Conservation (phyloP, 1,284 basidiomycete genomes). For the Malassezia japonica region DNA sequence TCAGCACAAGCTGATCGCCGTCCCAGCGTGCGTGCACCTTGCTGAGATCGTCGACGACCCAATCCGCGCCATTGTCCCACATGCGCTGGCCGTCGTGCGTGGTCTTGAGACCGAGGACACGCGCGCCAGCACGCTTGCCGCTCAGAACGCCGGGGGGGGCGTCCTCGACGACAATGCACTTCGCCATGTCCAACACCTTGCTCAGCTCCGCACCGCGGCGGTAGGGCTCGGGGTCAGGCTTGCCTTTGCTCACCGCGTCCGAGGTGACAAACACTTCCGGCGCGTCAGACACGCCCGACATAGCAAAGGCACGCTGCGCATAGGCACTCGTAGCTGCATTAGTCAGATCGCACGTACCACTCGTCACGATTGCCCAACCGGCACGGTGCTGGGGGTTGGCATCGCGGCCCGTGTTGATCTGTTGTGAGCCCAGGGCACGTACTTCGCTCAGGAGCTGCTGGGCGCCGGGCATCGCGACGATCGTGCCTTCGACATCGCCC, state of each 20-base stretch:
- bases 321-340: constrained; percentile 38
- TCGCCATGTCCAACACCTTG: constrained; percentile 20
- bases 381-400: constrained; percentile 16
- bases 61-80: constrained; percentile 36
- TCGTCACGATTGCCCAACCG: constrained; percentile 47
- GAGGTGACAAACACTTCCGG: constrained; percentile 40
- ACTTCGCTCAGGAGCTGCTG: constrained; percentile 29
- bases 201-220: constrained; percentile 30
- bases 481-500: constrained; percentile 23
- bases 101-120: constrained; percentile 36
- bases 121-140: constrained; percentile 36
- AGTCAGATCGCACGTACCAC: constrained; percentile 5
- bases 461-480: constrained; percentile 42
- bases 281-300: constrained; percentile 20
- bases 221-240: constrained; percentile 46
- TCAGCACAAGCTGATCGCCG: constrained; percentile 15
- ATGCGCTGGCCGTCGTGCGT: constrained; percentile 38
- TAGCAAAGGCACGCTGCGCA: constrained; percentile 31
- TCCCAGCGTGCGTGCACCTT: constrained; percentile 35
- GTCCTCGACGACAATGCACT: constrained; percentile 46
- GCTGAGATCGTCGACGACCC: constrained; percentile 36
- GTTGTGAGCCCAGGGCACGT: background rate
- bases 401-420: constrained; percentile 8
- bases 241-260: constrained; percentile 35
- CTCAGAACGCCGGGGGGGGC: constrained; percentile 40